phyloP scores from a whole-genome alignment of 1,284 basidiomycete species.

The Ganoderma lingzhi region DNA sequence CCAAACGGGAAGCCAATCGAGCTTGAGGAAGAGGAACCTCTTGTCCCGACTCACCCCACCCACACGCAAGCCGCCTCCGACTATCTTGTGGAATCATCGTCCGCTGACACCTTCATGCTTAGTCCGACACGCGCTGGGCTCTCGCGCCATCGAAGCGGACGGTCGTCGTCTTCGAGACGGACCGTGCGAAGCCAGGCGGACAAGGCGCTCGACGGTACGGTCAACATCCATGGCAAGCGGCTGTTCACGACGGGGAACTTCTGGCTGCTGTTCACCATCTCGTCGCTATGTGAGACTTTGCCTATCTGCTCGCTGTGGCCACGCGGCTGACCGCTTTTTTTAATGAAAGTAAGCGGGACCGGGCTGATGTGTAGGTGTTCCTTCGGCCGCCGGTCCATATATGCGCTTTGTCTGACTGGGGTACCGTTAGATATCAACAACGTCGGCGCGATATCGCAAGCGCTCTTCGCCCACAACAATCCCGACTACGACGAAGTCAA shows the following conservation, averaged over 20 bases:
- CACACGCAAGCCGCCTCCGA: slow-evolving; percentile 33
- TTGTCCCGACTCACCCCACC: slow-evolving; percentile 11
- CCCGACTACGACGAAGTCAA: slow-evolving; percentile 68
- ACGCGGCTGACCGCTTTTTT: background rate
- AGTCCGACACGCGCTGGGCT: slow-evolving; percentile 35
- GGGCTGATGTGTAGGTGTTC: slow-evolving; percentile 81
- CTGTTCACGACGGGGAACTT: slow-evolving; percentile 70
- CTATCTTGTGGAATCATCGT: slow-evolving; percentile 34
- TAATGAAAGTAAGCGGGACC: slow-evolving; percentile 77
- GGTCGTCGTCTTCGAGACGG: slow-evolving; percentile 30
- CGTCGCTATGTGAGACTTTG: slow-evolving; percentile 68
- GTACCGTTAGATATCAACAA: slow-evolving; percentile 85
- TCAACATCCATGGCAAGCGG: slow-evolving; percentile 57
- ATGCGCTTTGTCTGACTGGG: slow-evolving; percentile 9
- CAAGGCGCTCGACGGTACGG: slow-evolving; percentile 33
- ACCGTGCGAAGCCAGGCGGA: slow-evolving; percentile 12
- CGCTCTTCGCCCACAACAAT: slow-evolving; percentile 77
- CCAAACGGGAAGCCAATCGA: slow-evolving; percentile 17
- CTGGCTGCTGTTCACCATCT: slow-evolving; percentile 75
- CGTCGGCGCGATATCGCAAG: slow-evolving; percentile 91
- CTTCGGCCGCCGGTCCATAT: background rate
- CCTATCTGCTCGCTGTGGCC: background rate
- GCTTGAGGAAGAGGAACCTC: slow-evolving; percentile 24
- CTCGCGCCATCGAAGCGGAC: slow-evolving; percentile 34
- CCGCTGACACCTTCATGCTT: slow-evolving; percentile 37